These are phyloP conservation scores for Thielaviopsis populi DNA, from an alignment of 2,329 filamentous ascomycete species.

Conservation along the genomic window DNA sequence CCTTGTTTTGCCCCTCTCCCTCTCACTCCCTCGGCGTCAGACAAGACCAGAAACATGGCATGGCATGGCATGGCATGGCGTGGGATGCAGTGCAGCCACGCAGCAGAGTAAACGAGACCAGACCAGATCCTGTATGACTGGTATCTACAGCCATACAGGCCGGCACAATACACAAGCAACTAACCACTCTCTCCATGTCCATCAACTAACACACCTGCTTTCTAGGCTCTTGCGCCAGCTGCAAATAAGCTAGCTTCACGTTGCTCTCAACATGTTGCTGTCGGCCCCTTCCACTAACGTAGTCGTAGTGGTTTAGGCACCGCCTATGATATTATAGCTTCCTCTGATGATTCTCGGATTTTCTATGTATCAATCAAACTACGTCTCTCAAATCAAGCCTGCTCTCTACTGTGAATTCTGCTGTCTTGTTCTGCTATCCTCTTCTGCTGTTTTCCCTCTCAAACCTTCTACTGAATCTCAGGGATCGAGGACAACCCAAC, in stretches of 20 bases:
- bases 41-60: too few species aligned
- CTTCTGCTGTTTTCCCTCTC: too few species aligned
- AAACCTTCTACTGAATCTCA: too few species aligned
- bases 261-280: background rate
- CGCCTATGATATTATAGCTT: background rate
- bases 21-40: background rate
- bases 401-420: too few species aligned
- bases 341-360: background rate
- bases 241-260: conserved; percentile 5
- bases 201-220: background rate
- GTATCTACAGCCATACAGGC: background rate
- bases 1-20: background rate
- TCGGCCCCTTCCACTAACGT: background rate
- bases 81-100: background rate
- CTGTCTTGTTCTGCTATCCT: too few species aligned
- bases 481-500: too few species aligned
- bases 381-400: too few species aligned
- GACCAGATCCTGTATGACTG: too few species aligned
- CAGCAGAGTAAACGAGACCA: too few species aligned
- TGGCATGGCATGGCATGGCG: too few species aligned
- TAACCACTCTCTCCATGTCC: background rate
- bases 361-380: too few species aligned
- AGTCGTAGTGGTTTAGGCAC: background rate
- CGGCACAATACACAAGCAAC: background rate
- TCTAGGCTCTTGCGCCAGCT: conserved; percentile 10